Base-by-base conservation (phyloP, 768 basidiomycete species). In the Saitozyma podzolica region DNA sequence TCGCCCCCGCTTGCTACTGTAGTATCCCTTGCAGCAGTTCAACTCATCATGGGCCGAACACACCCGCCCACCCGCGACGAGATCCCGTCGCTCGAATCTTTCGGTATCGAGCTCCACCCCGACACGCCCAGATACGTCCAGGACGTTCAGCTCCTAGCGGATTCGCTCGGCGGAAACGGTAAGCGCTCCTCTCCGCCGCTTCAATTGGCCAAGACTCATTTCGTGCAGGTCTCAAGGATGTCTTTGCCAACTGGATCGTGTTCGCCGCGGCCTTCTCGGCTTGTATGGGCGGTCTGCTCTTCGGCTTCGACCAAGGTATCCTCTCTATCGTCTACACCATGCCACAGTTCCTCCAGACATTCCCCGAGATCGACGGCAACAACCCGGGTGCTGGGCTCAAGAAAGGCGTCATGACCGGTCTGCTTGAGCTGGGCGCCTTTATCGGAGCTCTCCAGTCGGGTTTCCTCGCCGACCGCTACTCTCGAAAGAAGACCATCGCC, bases 381-480 rank as follows among this genome's bases (percentile, higher is more conserved):
- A 45, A 47, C 10, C 9, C 40, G 10, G 5, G 7, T 8, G 63
- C 58, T 4, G 43, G 37, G 0, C 50, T 64, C 50, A 64, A 64
- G 53, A 64, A 64, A 40, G 63, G 63, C 6, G 17, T 65, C 48
- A 65, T 65, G 59, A 61, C 64, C 17, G 45, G 52, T 19, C 50
- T 57, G 37, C 56, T 65, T 10, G 59, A 61, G 41, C 41, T 65
- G 13, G 64, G 64, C 0, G 64, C 64, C 7, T 41, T 61, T 17
- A 9, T 61, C 8, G 64, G 64, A n/a, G 54, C 59, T 9, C 9
- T 65, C 41, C 20, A 39, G n/a, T 9, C 55, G 14, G 59, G 59
- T 37, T 58, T 50, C 49, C n/a, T 61, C 45, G 54, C 64, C 47
- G 64, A 65, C 55, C 49, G 57, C 20, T 51, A 16, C 48, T 56